A percentile compares a stretch with the other conserved stretches of the same genome.
Evolutionary conservation across 2,329 filamentous ascomycete genomes (phyloP).

Genomic region (Myrmaecium sp.): DNA sequence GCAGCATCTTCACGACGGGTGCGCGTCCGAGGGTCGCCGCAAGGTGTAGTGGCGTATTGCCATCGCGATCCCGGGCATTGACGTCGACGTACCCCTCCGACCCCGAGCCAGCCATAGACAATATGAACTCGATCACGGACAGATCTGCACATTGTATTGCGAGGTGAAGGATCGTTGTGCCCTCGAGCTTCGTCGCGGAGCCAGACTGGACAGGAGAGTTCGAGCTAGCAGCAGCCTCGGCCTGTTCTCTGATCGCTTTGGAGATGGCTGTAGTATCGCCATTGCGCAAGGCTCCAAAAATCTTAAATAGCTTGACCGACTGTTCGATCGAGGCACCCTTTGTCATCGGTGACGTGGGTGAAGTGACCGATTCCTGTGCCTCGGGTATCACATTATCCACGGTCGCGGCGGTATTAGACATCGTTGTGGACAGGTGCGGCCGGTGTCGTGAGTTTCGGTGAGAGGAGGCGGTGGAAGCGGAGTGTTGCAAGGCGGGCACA

Average conservation of each 20-base stretch:
- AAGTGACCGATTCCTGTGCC: slow-evolving; percentile 8
- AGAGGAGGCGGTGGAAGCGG: background rate
- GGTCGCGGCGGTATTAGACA: slow-evolving; percentile 6
- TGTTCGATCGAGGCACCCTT: slow-evolving; percentile 53
- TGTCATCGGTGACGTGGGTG: slow-evolving; percentile 13
- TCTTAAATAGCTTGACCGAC: slow-evolving; percentile 82
- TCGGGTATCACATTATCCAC: slow-evolving; percentile 9
- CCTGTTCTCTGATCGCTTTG: slow-evolving; percentile 58
- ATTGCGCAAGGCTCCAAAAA: slow-evolving; percentile 80
- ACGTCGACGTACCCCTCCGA: slow-evolving; percentile 55
- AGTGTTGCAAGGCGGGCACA: background rate
- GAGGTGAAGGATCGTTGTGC: slow-evolving; percentile 81
- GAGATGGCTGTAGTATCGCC: slow-evolving; percentile 85
- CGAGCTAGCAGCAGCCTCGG: slow-evolving; percentile 37
- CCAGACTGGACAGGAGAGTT: slow-evolving; percentile 28
- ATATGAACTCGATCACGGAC: slow-evolving; percentile 84
- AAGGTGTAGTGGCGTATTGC: slow-evolving; percentile 83
- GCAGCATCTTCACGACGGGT: slow-evolving; percentile 63
- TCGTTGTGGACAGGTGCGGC: slow-evolving; percentile 11
- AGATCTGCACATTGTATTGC: slow-evolving; percentile 91
- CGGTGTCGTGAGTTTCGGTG: slow-evolving; percentile 4
- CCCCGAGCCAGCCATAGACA: slow-evolving; percentile 40
- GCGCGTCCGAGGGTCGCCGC: slow-evolving; percentile 69
- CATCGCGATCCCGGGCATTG: slow-evolving; percentile 81
- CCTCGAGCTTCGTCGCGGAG: slow-evolving; percentile 37